These are phyloP conservation scores for Hydnomerulius pinastri DNA, from an alignment of 768 basidiomycete genomes.

Conservation along the genomic window DNA sequence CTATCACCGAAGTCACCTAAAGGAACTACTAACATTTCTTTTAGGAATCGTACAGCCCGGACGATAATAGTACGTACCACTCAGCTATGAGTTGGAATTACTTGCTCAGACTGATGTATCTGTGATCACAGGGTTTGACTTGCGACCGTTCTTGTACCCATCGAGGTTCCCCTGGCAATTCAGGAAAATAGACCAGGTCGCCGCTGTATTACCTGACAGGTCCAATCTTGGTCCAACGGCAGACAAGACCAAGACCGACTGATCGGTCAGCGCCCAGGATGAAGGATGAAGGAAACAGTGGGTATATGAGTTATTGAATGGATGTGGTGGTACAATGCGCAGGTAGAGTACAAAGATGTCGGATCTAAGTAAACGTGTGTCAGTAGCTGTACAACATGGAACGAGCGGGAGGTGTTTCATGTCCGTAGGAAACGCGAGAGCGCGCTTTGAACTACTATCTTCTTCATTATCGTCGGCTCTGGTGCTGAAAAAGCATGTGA, in stretches of 20 bases:
- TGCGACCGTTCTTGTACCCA: conserved; percentile 95
- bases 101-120: conserved; percentile 1
- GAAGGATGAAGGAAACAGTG: conserved; percentile 16
- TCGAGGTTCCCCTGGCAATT: conserved; percentile 97
- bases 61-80: conserved; percentile 79
- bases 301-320: conserved; percentile 4
- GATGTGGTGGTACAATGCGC: conserved; percentile 10
- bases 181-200: conserved; percentile 89
- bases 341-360: conserved; percentile 2
- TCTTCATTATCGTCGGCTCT: conserved; percentile 91
- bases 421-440: conserved; percentile 74
- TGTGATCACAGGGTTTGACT: conserved; percentile 75
- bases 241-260: conserved; percentile 53
- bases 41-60: conserved; percentile 94
- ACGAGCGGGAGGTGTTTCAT: conserved; percentile 12
- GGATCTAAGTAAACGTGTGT: not conserved
- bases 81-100: too few species aligned
- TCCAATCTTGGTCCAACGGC: conserved; percentile 38
- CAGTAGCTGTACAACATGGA: conserved; percentile 6
- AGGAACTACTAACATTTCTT: not conserved
- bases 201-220: conserved; percentile 72
- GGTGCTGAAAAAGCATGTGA: conserved; percentile 48
- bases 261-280: conserved; percentile 21
- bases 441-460: conserved; percentile 71
- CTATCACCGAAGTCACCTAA: not conserved